Evolutionary conservation across 1,284 basidiomycete genomes (phyloP), one percentile per base, ranked within the genome.

Genomic region (Farysia itapuensis): DNA sequence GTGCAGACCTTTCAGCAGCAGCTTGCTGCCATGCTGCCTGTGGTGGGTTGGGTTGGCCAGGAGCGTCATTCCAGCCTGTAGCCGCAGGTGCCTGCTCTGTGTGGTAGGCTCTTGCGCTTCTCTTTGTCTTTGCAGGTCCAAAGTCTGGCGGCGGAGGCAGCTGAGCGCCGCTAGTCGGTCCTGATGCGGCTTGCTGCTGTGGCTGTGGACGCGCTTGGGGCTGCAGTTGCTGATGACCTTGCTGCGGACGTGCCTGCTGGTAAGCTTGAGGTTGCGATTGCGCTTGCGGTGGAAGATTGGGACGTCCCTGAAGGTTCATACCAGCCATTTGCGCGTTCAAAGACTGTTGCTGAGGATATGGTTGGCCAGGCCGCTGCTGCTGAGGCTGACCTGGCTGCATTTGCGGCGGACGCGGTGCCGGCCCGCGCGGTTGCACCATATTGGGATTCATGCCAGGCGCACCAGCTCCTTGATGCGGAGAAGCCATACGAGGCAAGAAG

Each of bases 61-160:
- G 56, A 0, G 64, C 71, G 31, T 71, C 74, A 34, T 76, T 70
- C 69, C 67, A 73, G 23, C 67, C 67, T 21, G 22, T 35, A 14
- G 64, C 53, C 12, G 44, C 20, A 3, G 39, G 37, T 5, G 61
- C 44, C 6, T 57, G 49, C 18, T 76, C 70, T 16, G 70, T 68
- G 40, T 77, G 76, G 31, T 77, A 77, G 23, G 74, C 75, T 15
- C 76, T 66, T 8, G 75, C 74, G 25, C 68, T 66, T 12, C 76
- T 46, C 52, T 75, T 77, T 8, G 68, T 64, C 22, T 53, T 58
- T 1, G 70, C 63, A 2, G 68, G 64, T 6, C 64, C 71, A 15
- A 46, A 46, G 11, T 50, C 49, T 12, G 39, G 39, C 1, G 39
- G 30, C 8, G 39, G 39, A 4, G 39, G 39, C 14, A 31, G 31